These are phyloP conservation scores for Cercospora nicotianae DNA, from an alignment of 2,329 filamentous ascomycete species.

Conservation along the genomic window DNA sequence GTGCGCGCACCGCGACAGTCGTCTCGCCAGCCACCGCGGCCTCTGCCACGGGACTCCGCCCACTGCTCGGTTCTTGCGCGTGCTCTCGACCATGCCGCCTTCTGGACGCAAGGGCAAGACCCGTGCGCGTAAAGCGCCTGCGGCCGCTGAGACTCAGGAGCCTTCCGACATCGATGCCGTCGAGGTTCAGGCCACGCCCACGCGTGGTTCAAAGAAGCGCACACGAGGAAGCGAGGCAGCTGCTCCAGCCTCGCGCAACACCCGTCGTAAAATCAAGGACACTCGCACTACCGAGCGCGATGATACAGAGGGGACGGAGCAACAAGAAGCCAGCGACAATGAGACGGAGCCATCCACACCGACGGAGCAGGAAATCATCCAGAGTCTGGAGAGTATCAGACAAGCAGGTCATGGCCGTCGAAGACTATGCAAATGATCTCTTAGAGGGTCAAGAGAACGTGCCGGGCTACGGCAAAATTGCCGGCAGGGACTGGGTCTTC, in stretches of 20 bases:
- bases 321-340: conserved; percentile 41
- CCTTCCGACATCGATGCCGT: conserved; percentile 46
- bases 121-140: conserved; percentile 35
- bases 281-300: conserved; percentile 35
- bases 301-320: conserved; percentile 43
- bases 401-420: conserved; percentile 56
- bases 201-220: conserved; percentile 49
- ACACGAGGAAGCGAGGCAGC: conserved; percentile 39
- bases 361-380: conserved; percentile 47
- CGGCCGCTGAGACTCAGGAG: conserved; percentile 31
- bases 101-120: conserved; percentile 39
- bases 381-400: conserved; percentile 46
- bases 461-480: conserved; percentile 75
- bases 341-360: conserved; percentile 41
- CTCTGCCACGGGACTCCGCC: neutral
- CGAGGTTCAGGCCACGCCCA: conserved; percentile 51
- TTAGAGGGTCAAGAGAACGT: conserved; percentile 49
- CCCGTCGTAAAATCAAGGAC: conserved; percentile 39
- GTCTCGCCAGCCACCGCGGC: neutral
- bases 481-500: conserved; percentile 80
- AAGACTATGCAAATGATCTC: conserved; percentile 57
- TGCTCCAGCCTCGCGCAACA: conserved; percentile 33
- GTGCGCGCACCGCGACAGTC: neutral
- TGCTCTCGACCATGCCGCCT: conserved; percentile 32
- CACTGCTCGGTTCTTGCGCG: neutral